Percentiles rank a stretch among this genome's conserved stretches.
These are phyloP conservation scores for Verticillium zaregamsianum DNA, from an alignment of 2,329 filamentous ascomycete species.

Conservation along the genomic window DNA sequence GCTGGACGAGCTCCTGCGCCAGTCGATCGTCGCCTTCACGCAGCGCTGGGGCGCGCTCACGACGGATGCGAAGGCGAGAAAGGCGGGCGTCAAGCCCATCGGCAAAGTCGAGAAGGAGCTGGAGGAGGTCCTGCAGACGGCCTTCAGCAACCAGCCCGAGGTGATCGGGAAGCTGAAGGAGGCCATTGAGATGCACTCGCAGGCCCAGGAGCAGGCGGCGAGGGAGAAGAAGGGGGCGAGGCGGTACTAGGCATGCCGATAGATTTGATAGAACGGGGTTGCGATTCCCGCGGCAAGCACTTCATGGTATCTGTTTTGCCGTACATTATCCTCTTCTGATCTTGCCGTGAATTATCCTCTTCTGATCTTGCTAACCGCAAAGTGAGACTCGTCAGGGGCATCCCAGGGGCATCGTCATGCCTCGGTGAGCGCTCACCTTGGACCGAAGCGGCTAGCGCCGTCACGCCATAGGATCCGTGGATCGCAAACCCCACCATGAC, in stretches of 20 bases:
- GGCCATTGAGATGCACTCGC: slow-evolving; percentile 53
- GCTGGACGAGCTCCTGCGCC: slow-evolving; percentile 57
- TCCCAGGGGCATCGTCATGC: not conserved
- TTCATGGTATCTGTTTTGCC: no score
- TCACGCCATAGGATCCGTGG: not conserved
- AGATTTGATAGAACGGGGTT: not conserved
- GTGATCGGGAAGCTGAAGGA: slow-evolving; percentile 57
- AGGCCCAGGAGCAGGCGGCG: slow-evolving; percentile 44
- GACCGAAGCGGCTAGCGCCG: not conserved
- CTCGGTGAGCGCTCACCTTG: not conserved
- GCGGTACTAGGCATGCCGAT: slow-evolving; percentile 7
- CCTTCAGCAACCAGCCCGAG: slow-evolving; percentile 56
- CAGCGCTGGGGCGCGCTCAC: slow-evolving; percentile 52
- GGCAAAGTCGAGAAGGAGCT: slow-evolving; percentile 53
- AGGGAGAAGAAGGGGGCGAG: slow-evolving; percentile 25
- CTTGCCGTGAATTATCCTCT: no score
- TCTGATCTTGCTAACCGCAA: no score
- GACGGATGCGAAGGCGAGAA: slow-evolving; percentile 43
- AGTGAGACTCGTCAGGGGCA: no score
- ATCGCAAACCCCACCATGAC: not conserved
- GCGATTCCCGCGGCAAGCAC: no score
- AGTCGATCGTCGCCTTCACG: slow-evolving; percentile 60
- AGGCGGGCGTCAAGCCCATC: slow-evolving; percentile 44
- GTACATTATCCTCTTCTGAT: no score
- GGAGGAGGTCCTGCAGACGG: slow-evolving; percentile 50